These are phyloP conservation scores for Pseudogymnoascus sp. DNA, from an alignment of 2,329 filamentous ascomycete genomes.

Conservation along the genomic window DNA sequence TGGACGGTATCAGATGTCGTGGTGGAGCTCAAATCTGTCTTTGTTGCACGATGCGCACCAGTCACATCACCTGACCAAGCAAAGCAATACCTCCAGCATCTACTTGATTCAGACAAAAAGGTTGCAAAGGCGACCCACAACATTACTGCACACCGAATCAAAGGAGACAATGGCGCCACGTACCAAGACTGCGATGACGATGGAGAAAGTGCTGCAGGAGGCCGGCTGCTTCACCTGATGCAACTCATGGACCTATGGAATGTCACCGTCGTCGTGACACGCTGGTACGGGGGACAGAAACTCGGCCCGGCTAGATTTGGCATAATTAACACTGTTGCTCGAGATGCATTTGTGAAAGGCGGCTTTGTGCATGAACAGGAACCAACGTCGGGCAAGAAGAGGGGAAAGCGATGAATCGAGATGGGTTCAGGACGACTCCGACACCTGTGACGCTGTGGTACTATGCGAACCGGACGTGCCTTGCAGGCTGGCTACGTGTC, in stretches of 20 bases:
- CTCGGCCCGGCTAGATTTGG: conserved; percentile 85
- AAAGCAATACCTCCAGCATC: conserved; percentile 61
- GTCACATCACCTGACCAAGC: conserved; percentile 69
- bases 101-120: conserved; percentile 77
- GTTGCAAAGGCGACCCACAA: conserved; percentile 88
- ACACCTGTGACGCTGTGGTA: neutral
- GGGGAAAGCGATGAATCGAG: conserved; percentile 24
- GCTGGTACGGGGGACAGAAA: conserved; percentile 92
- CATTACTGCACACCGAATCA: conserved; percentile 89
- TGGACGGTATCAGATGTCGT: conserved; percentile 74
- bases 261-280: conserved; percentile 82
- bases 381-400: conserved; percentile 39
- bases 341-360: conserved; percentile 75
- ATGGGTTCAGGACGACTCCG: neutral
- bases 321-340: conserved; percentile 78
- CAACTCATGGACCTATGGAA: conserved; percentile 94
- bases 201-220: conserved; percentile 87
- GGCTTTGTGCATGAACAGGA: conserved; percentile 57
- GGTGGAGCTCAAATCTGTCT: conserved; percentile 79
- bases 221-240: conserved; percentile 79
- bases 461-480: neutral
- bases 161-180: conserved; percentile 44
- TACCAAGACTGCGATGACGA: conserved; percentile 96
- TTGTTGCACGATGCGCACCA: conserved; percentile 68
- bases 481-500: neutral